phyloP scores from a whole-genome alignment of 2,329 filamentous ascomycete species.

The Davidsoniella virescens region DNA sequence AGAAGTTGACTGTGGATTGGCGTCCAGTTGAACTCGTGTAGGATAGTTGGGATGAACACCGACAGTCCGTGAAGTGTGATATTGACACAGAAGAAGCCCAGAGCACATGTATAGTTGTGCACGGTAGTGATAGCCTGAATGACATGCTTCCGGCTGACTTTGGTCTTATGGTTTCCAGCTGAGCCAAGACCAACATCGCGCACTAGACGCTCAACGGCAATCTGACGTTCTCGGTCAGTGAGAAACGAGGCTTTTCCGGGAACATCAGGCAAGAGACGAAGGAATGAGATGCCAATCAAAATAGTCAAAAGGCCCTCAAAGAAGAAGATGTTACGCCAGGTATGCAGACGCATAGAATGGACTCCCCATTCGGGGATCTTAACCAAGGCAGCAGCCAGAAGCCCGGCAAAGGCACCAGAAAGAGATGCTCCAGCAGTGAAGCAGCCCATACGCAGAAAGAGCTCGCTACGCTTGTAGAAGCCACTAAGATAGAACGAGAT shows the following conservation, averaged over 20 bases:
- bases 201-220: constrained; percentile 34
- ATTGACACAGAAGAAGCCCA: constrained; percentile 44
- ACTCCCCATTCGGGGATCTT: constrained; percentile 36
- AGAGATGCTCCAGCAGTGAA: constrained; percentile 38
- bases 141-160: constrained; percentile 31
- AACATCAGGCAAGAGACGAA: constrained; percentile 34
- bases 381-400: constrained; percentile 35
- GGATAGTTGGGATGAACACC: constrained; percentile 33
- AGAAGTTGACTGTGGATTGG: constrained; percentile 26
- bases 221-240: constrained; percentile 34
- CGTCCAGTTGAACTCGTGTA: constrained; percentile 26
- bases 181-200: constrained; percentile 21
- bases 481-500: constrained; percentile 39
- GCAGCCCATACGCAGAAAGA: constrained; percentile 38
- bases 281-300: constrained; percentile 29
- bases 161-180: constrained; percentile 22
- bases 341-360: constrained; percentile 26
- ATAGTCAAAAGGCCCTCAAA: constrained; percentile 42
- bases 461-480: constrained; percentile 40
- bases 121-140: constrained; percentile 36
- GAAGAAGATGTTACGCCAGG: constrained; percentile 46
- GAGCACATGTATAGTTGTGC: constrained; percentile 41
- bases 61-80: constrained; percentile 39
- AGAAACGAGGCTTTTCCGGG: constrained; percentile 34
- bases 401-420: constrained; percentile 40